Base-by-base conservation (phyloP, 1,284 basidiomycete genomes). In the Ceratobasidium sp. region DNA sequence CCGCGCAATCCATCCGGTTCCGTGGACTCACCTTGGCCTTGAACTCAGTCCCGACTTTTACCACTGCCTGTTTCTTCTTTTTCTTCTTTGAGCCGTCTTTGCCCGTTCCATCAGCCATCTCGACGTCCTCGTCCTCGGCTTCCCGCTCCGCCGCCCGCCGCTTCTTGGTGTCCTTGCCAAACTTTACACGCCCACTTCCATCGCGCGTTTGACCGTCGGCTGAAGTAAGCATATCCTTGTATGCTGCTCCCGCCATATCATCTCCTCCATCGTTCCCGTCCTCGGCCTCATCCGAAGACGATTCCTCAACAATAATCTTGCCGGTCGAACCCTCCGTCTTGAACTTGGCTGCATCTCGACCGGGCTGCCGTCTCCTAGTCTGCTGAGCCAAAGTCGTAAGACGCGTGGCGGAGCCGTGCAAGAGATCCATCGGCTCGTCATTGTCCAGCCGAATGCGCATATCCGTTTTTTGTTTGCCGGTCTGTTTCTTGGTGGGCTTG, bases 111-210 rank as follows among this genome's bases (percentile, higher is more conserved):
- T 90, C 90, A 8, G 84, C 91, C 91, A 94, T 94, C 81, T 93
- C 93, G 64, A 94, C 86, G 81, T 95, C 94, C 38, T 88, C 88
- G 18, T 81, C 86, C 20, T 83, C 83, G 33, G 89, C 90, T 80
- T 92, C 92, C 33, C 87, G 86, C 79, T 89, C 88, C 52, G 89
- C 89, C 73, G 92, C 88, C 79, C 96, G 86, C 77, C 94, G 89
- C 82, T 96, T 94, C 86, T 97, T 97, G 35, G 95, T 97, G 83
- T 98, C 95, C 86, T 99, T 99, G 87, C 98, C 96, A 87, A 99
- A 98, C 85, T 96, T 97, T 83, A 99, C 87, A 50, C 90, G 91
- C 23, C 98, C 98, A 79, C 91, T 91, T 1, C 91, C 88, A 48
- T 94, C 94, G 44, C 96, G 91, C 0, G 90, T 92, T 85, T 96